Evolutionary conservation across 75 land plant genomes (phyloP), one percentile per base, ranked within the genome.

Genomic region (Cunninghamia lanceolata): DNA sequence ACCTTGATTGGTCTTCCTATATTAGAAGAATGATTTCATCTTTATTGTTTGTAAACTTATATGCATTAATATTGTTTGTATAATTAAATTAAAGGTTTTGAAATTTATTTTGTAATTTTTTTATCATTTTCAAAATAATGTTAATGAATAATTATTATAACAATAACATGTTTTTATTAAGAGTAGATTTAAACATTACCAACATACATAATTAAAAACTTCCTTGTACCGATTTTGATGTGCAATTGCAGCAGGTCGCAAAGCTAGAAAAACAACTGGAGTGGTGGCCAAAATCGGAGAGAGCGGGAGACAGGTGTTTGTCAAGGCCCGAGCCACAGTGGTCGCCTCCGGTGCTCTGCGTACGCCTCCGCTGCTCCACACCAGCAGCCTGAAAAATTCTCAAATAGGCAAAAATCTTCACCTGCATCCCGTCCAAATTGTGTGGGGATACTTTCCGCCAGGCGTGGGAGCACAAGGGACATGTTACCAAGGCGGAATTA

Each of bases 401-500:
- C 84, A 87, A 87, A 91, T 91, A n/a, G 92, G 92, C 30, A 87
- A 83, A 52, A 42, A 85, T 73, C 52, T 91, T 1, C 91, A 89
- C 47, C 39, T 89, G 36, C 92, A 91, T 68, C 92, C 92, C 0
- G 87, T 59, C 34, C 63, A 83, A 32, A 77, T 84, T 4, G 43
- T 87, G 59, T 89, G 91, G 92, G 92, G 91, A 8, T 87, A 87
- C 83, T 91, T 91, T 39, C 92, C 92, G 14, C 82, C 73, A 36
- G 92, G 50, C 0, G 36, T 28, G 1, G 88, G 34, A 34, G 36
- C 85, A 3, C 17, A n/a, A 0, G 92, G 91, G 9, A 71, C 70
- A 4, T 76, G 85, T 53, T 91, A 81, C 53, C 76, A 89, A 53
- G 92, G 92, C 35, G 89, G 86, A 30, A 91, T 91, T 14, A 85